Base-by-base conservation (phyloP, 2,329 filamentous ascomycete genomes). In the Elsinoe perseae region DNA sequence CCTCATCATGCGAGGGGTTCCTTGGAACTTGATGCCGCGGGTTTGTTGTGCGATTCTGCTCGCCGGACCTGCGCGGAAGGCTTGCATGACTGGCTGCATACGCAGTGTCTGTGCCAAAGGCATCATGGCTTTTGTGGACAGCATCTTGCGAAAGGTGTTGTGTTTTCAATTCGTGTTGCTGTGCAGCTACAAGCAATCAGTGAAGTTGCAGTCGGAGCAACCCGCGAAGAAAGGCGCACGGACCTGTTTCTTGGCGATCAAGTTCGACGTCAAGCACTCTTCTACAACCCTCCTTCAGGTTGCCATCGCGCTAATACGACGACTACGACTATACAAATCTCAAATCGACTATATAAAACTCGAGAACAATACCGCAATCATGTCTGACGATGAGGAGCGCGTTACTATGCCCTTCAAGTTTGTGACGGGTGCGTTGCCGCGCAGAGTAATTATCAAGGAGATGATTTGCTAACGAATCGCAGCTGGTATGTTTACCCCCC, bases 391-490 rank as follows among this genome's bases (percentile, higher is more conserved):
- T 69, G 88, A 88, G 72, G 85, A 89, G 70, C 80, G 83, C 71
- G 87, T 95, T 75, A 96, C 91, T 78, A 98, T 96, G 85, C 95
- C 95, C 77, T 98, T 98, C 87, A 98, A 98, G 87, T 97, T 97
- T 80, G 93, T 97, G 72, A 97, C 92, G 79, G 92, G 91, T 95
- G 83, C 75, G 89, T 74, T 42, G 48, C 23, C 28, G 56, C 58
- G 46, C 54, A 70, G 54, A 9, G 21, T 28, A 10, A 7, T 32
- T 14, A 36, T 25, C 16, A 32, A 2, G 18, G 32, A 25, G 30
- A 50, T 42, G 28, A 21, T 32, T 10, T 38, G 55, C 59, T 61
- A 46, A 60, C 54, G 21, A 20, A 28, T 9, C 32, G 16, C 59
- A 69, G 68, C 68, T 57, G 68, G 68, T 70, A 68, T 52, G 66